These are phyloP conservation scores for Copromyces sp. DNA, from an alignment of 495 filamentous ascomycete species.

Conservation along the genomic window DNA sequence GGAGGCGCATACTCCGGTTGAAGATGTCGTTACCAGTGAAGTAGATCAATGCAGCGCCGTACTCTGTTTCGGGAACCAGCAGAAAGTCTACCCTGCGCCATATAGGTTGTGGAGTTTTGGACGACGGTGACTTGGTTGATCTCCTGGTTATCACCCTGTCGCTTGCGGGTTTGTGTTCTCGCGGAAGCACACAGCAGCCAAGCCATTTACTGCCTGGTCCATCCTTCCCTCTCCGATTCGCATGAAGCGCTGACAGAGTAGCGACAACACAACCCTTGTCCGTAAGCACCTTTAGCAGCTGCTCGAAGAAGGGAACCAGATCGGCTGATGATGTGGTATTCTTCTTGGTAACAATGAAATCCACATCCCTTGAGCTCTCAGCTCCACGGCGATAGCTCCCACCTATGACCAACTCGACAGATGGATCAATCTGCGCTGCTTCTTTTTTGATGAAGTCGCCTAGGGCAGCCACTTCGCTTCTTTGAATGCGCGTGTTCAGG, in stretches of 20 bases:
- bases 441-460: slow-evolving; percentile 55
- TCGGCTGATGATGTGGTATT: slow-evolving; percentile 47
- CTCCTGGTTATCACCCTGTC: slow-evolving; percentile 2
- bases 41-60: slow-evolving; percentile 86
- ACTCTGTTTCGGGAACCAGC: slow-evolving; percentile 68
- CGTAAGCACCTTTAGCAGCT: slow-evolving; percentile 54
- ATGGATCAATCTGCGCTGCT: slow-evolving; percentile 49
- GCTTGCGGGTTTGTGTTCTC: slow-evolving; percentile 4
- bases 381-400: slow-evolving; percentile 85
- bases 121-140: neutral
- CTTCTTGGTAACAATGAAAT: slow-evolving; percentile 72
- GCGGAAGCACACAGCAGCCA: slow-evolving; percentile 64
- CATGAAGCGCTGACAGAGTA: slow-evolving; percentile 31
- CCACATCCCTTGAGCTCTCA: slow-evolving; percentile 66
- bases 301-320: slow-evolving; percentile 53
- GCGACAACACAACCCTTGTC: slow-evolving; percentile 47
- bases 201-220: slow-evolving; percentile 68
- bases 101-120: slow-evolving; percentile 16
- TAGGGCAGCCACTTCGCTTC: slow-evolving; percentile 63
- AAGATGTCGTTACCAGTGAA: slow-evolving; percentile 97
- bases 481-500: slow-evolving; percentile 72
- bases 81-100: slow-evolving; percentile 87
- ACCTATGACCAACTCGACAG: slow-evolving; percentile 55
- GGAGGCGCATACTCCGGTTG: slow-evolving; percentile 75
- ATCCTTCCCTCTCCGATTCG: slow-evolving; percentile 14